Base-by-base conservation (phyloP, 176 grass and related monocot species). In the Hordeum marinum region DNA sequence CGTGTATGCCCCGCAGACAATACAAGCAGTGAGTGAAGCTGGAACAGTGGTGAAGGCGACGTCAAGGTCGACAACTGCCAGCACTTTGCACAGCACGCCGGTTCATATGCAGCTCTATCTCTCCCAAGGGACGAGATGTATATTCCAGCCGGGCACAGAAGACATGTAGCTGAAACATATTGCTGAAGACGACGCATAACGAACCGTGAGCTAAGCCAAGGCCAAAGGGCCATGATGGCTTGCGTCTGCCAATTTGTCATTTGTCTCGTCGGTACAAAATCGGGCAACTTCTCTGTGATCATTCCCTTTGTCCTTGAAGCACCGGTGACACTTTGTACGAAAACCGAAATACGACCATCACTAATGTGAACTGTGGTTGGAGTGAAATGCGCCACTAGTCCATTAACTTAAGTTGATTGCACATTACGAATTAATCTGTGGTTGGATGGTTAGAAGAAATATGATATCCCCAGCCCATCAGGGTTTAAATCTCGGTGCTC, bases 131-230 rank as follows among this genome's bases (percentile, higher is more conserved):
- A 66, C 29, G 63, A 66, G 48, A 18, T 15, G 14, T 62, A 63
- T 65, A 34, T 15, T 32, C 27, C 8, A 83, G 76, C 46, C 17
- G 42, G 52, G 61, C 42, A 37, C 8, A 13, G 36, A 21, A 27
- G 42, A 21, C 61, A 84, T 29, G 32, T 7, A 5, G 54, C 84
- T 73, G 55, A 86, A 80, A 80, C 52, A 57, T 57, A 6, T 40
- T 6, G 68, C 14, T 73, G 77, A 80, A 64, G 41, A 74, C 68
- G 77, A 86, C 85, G 68, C 69, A 8, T 54, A 86, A 64, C 77
- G 57, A 80, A 64, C 77, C 3, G n/a, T 86, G 68, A 31, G 68
- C 57, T 37, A 39, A 63, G 77, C 77, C 68, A 40, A 29, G 41
- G 29, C 31, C 68, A 41, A 41, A 20, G 36, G 36, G 34, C 62